phyloP scores from a whole-genome alignment of 2,329 filamentous ascomycete species.

The Metarhizium anisopliae region DNA sequence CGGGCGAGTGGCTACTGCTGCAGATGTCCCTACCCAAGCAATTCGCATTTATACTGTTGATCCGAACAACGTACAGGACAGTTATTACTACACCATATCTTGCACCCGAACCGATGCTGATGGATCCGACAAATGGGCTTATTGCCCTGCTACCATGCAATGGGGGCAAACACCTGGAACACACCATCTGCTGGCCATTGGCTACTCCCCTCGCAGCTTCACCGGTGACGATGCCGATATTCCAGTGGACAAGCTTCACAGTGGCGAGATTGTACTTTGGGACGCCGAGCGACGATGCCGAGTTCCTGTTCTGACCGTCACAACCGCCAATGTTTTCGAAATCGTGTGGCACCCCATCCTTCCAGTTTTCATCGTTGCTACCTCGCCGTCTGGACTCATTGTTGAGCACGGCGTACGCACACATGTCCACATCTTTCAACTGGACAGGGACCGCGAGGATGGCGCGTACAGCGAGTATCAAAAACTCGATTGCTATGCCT shows the following conservation, averaged over 20 bases:
- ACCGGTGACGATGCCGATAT: slow-evolving; percentile 47
- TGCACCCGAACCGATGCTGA: slow-evolving; percentile 28
- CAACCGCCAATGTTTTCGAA: slow-evolving; percentile 54
- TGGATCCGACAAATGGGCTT: slow-evolving; percentile 45
- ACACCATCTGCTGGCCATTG: slow-evolving; percentile 47
- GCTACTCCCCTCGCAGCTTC: slow-evolving; percentile 51
- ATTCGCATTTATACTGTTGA: slow-evolving; percentile 47
- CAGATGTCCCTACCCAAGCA: slow-evolving; percentile 44
- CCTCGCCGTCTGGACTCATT: slow-evolving; percentile 40
- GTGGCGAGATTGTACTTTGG: slow-evolving; percentile 54
- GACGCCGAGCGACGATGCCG: slow-evolving; percentile 35
- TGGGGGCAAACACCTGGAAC: slow-evolving; percentile 43
- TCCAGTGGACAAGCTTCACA: slow-evolving; percentile 45
- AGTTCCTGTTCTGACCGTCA: slow-evolving; percentile 40
- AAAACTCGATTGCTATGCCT: slow-evolving; percentile 48
- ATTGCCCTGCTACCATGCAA: slow-evolving; percentile 53
- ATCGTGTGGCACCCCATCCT: slow-evolving; percentile 52
- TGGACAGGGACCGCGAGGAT: slow-evolving; percentile 16
- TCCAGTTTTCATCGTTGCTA: slow-evolving; percentile 46
- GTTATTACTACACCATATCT: slow-evolving; percentile 29
- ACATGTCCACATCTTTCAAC: slow-evolving; percentile 47
- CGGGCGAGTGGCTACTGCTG: slow-evolving; percentile 48
- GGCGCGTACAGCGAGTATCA: slow-evolving; percentile 35
- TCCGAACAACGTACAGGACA: slow-evolving; percentile 24
- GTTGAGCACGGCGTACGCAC: slow-evolving; percentile 38